Conservation (phyloP, 345 rosid genomes). For the Sonneratia caseolaris region DNA sequence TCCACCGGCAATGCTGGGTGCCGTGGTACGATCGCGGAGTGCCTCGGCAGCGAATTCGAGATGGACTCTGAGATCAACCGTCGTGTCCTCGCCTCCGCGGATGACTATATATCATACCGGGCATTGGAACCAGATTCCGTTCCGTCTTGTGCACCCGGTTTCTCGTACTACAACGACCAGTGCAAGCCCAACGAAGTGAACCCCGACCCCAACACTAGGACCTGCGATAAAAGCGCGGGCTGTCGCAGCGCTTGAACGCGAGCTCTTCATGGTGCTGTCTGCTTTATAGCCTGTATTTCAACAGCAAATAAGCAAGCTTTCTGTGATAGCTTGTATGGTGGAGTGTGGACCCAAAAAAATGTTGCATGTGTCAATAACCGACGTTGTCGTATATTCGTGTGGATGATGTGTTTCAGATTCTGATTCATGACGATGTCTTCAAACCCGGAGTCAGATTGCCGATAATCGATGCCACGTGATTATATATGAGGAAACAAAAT, state of each 20-base stretch:
- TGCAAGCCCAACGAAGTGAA: background rate
- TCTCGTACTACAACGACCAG: constrained; percentile 1
- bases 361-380: too few relatives aligned
- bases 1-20: background rate
- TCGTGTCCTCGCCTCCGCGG: background rate
- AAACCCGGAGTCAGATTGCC: too few relatives aligned
- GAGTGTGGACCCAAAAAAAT: background rate
- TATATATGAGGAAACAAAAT: too few relatives aligned
- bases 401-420: too few relatives aligned
- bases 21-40: background rate
- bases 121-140: background rate
- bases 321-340: background rate
- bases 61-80: constrained; percentile 1
- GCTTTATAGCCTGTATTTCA: background rate
- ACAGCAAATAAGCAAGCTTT: background rate
- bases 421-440: too few relatives aligned
- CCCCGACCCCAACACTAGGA: background rate
- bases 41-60: background rate
- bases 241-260: background rate
- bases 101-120: background rate
- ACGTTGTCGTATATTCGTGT: too few relatives aligned
- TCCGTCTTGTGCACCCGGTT: background rate
- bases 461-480: too few relatives aligned
- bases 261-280: background rate
- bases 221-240: background rate